Percentiles rank a stretch among this genome's conserved stretches.
Evolutionary conservation across 164 flowering plant genomes (phyloP).

Genomic region (Magnolia sinica): DNA sequence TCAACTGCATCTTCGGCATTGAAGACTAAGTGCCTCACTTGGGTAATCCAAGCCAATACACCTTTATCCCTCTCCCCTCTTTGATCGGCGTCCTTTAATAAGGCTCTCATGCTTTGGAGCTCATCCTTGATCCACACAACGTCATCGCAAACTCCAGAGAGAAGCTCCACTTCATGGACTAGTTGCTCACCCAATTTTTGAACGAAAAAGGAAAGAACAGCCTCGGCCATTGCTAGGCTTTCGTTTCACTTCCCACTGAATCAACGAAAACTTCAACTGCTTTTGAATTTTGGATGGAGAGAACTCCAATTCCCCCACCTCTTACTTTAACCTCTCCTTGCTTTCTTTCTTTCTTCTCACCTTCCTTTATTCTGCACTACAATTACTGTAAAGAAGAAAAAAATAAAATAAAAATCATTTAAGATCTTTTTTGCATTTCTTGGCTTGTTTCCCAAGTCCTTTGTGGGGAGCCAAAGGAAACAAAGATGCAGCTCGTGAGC

Average conservation of each 20-base stretch:
- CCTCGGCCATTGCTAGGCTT: background rate
- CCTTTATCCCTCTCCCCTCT: background rate
- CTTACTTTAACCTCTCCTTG: too few relatives aligned
- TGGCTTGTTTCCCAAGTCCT: too few relatives aligned
- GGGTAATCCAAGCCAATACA: background rate
- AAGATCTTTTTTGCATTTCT: too few relatives aligned
- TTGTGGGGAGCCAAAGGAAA: too few relatives aligned
- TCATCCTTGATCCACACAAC: background rate
- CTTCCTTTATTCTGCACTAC: too few relatives aligned
- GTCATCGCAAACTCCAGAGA: background rate
- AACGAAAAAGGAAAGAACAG: background rate
- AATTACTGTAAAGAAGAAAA: too few relatives aligned
- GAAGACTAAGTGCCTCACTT: background rate
- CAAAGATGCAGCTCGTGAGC: too few relatives aligned
- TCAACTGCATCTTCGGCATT: constrained; percentile 6
- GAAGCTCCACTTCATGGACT: background rate
- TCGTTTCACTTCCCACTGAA: background rate
- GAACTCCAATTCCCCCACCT: too few relatives aligned
- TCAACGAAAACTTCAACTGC: too few relatives aligned
- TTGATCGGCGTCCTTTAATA: background rate
- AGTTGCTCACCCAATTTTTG: background rate
- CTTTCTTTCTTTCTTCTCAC: too few relatives aligned
- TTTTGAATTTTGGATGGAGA: too few relatives aligned
- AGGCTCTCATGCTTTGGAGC: background rate
- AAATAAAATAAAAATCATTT: too few relatives aligned